phyloP scores from a whole-genome alignment of 306 rosid species.

The Phaseolus lunatus region DNA sequence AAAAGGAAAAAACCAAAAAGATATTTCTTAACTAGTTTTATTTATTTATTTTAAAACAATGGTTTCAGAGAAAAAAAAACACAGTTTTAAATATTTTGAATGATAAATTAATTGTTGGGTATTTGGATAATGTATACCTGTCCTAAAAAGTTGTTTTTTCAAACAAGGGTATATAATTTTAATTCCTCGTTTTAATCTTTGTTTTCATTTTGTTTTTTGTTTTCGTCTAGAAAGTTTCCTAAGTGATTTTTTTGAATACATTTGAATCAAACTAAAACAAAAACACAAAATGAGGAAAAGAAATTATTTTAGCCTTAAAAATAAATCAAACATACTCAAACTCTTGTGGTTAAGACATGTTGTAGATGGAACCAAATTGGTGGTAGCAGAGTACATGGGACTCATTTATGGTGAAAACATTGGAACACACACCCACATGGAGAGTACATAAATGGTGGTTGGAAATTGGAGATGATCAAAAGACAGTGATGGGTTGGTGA shows the following conservation, averaged over 20 bases:
- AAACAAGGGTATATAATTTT: neutral
- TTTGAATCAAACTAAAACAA: too few species aligned
- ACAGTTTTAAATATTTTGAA: neutral
- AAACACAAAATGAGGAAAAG: too few species aligned
- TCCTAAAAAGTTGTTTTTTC: too few species aligned
- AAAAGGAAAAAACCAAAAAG: neutral
- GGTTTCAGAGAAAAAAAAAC: neutral
- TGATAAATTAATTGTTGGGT: neutral
- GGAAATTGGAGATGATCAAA: neutral
- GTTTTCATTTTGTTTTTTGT: too few species aligned
- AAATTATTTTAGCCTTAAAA: too few species aligned
- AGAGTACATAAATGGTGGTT: neutral
- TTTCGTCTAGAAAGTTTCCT: too few species aligned
- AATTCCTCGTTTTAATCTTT: too few species aligned
- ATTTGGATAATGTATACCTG: neutral
- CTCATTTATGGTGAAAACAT: neutral
- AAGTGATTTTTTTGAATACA: too few species aligned
- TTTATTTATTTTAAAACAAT: neutral
- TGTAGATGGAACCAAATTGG: neutral
- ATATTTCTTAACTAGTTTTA: neutral
- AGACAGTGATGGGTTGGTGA: conserved; percentile 7
- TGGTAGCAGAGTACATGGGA: neutral
- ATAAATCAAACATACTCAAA: neutral
- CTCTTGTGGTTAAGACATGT: neutral
- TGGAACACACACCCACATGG: neutral